Base-by-base conservation (phyloP, 2,329 filamentous ascomycete genomes). In the Thelonectria discophora region DNA sequence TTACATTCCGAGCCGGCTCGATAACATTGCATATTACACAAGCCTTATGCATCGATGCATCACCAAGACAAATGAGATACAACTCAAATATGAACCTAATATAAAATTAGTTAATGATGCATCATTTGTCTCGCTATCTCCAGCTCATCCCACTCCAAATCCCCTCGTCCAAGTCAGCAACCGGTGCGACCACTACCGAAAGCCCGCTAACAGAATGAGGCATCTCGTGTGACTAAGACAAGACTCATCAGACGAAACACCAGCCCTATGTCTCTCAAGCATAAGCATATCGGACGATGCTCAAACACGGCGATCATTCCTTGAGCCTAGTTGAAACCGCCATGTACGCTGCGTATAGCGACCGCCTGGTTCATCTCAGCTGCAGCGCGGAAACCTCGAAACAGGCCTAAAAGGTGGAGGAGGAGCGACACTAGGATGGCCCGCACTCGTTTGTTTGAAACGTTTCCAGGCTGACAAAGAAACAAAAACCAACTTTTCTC, bases 391-490 rank as follows among this genome's bases (percentile, higher is more conserved):
- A 37, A 40, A 54, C 7, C 7, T 17, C 37, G 9, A 48, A 43
- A 49, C 24, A 7, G 15, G 30, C 15, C 47, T 7, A 49, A 21
- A 34, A 13, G n/a, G 24, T 9, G 42, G 15, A 45, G 47, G 21
- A 24, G 21, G 21, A 24, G 21, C 21, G 21, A 24, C 21, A 24
- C 21, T 24, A 24, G 21, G 21, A 46, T 34, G 17, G 40, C 39
- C 53, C 45, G 34, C 45, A 20, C 20, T 58, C 58, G 53, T 62
- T 39, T 45, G 55, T 39, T 56, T 49, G 63, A 60, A 65, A 65
- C 60, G 58, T 39, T 63, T 49, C 60, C 63, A 52, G 61, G 45
- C 27, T 54, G 37, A 40, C 24, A 30, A 30, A 30, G 27, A 30
- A 30, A 30, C 27, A 30, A 30, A 30, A 30, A 45, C 51, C 17